These are phyloP conservation scores for Lepiota brunneoincarnata DNA, from an alignment of 768 basidiomycete species.

Conservation along the genomic window DNA sequence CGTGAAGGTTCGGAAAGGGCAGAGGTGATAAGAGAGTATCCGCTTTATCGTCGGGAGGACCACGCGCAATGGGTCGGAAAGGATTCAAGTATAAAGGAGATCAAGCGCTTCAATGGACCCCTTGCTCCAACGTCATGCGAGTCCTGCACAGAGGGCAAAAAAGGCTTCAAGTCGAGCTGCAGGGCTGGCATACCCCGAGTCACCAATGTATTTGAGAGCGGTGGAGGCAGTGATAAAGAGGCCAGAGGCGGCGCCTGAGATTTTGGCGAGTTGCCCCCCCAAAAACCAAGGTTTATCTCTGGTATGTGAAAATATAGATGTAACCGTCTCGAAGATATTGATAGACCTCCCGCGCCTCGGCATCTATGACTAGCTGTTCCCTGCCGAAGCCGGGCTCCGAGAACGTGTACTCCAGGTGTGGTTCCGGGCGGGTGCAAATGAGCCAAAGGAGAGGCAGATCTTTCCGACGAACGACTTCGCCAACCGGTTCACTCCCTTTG, in stretches of 20 bases:
- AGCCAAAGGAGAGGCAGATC: background rate
- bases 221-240: constrained; percentile 5
- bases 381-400: background rate
- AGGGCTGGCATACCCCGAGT: background rate
- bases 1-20: background rate
- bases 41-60: background rate
- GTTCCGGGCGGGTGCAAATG: background rate
- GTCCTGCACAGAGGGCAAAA: background rate
- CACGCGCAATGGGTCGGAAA: background rate
- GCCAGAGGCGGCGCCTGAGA: background rate
- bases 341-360: background rate
- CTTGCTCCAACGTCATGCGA: background rate
- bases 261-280: background rate
- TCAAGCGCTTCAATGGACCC: constrained; percentile 5
- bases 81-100: constrained; percentile 4
- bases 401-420: background rate
- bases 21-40: background rate
- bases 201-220: constrained; percentile 2
- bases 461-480: background rate
- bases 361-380: background rate
- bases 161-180: background rate
- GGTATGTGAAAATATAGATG: background rate
- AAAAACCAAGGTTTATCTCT: background rate
- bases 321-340: background rate
- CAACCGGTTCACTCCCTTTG: background rate